phyloP scores from a whole-genome alignment of 257 asterid species.

The Leonotis leonurus region DNA sequence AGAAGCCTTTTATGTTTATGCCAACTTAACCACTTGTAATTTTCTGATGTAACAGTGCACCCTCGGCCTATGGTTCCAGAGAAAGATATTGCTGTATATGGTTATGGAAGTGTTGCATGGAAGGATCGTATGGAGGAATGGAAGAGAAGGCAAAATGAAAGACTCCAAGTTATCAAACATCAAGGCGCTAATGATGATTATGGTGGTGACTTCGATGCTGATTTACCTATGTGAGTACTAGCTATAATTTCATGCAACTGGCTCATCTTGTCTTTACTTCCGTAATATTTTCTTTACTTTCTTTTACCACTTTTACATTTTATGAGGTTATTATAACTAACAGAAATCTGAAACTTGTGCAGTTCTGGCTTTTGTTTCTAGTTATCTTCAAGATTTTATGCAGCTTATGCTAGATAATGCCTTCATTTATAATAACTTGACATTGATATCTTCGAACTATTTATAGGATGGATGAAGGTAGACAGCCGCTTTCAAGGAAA shows the following conservation, averaged over 20 bases:
- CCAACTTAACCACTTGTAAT: background rate
- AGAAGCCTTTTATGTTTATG: background rate
- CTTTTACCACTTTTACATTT: background rate
- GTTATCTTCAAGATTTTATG: background rate
- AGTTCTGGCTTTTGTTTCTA: background rate
- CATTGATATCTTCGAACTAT: slow-evolving; percentile 7
- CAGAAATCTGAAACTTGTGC: background rate
- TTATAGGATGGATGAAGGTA: slow-evolving; percentile 90
- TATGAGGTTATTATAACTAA: background rate
- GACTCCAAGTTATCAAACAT: slow-evolving; percentile 61
- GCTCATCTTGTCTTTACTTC: background rate
- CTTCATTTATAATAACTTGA: background rate
- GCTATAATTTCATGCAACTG: background rate
- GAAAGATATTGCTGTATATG: slow-evolving; percentile 77
- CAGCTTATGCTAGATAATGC: background rate
- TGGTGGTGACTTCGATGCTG: slow-evolving; percentile 41
- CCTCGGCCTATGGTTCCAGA: slow-evolving; percentile 78
- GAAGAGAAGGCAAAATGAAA: slow-evolving; percentile 64
- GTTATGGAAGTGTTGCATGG: slow-evolving; percentile 97
- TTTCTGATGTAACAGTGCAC: slow-evolving; percentile 36
- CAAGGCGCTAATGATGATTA: slow-evolving; percentile 35
- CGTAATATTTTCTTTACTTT: background rate
- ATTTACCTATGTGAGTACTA: slow-evolving; percentile 57
- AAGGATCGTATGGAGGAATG: slow-evolving; percentile 90
- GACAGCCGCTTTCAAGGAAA: slow-evolving; percentile 90